Evolutionary conservation across 106 monocot species (phyloP), one percentile per base, ranked within the genome.

Genomic region (Dendrobium huoshanense): DNA sequence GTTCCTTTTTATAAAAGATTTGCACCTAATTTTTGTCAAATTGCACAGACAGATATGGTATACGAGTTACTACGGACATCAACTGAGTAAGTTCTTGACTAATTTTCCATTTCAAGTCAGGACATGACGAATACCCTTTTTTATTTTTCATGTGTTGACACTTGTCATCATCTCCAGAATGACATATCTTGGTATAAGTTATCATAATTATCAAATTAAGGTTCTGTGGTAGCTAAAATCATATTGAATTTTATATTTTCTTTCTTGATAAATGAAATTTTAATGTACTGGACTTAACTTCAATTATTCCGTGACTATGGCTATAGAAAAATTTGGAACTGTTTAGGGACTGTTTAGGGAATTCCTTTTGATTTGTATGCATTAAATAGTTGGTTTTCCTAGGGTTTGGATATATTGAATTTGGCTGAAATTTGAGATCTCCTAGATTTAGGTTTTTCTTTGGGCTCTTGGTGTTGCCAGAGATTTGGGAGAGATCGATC

Each of bases 1-100:
- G 41, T 45, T 75, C 19, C 9, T 75, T 70, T 18, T 15, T 43
- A 43, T 70, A 33, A 80, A 37, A 54, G 25, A 73, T 22, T 70
- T 61, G 31, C 27, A 44, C 41, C 44, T 24, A 47, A 18, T 51
- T 84, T 40, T 75, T 19, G 77, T 55, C 43, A 78, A 27, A 43
- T 81, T 33, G 40, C 64, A 68, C 91, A 99, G 99, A 99, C 99
- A 44, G 99, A 99, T 80, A 99, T 99, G 99, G 99, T 99, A 55
- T 95, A 99, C 80, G 99, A 99, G 86, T 85, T 99, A 74, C 79
- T 99, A 64, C 88, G 99, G 68, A 99, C 99, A 75, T 99, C 99
- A 80, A 99, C 99, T 83, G 99, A 99, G 99, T 99, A 87, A 86
- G 98, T 81, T 7, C 59, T 72, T 47, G n/a, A 51, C 55, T 51